These are phyloP conservation scores for Ceratocystiopsis minuta DNA, from an alignment of 2,329 filamentous ascomycete genomes.

Conservation along the genomic window DNA sequence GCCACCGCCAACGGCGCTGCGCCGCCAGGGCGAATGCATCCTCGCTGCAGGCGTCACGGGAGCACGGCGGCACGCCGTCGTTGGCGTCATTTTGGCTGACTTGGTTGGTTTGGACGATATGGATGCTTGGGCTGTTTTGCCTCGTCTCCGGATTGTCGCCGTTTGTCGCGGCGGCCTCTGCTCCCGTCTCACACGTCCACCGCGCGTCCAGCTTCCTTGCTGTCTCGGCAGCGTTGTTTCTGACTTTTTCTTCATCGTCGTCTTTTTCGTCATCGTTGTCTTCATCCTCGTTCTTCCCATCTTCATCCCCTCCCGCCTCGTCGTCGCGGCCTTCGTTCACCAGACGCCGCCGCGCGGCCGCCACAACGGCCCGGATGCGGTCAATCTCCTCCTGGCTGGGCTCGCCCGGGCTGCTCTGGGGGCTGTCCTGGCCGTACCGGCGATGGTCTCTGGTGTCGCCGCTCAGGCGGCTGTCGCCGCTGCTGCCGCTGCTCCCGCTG, in stretches of 20 bases:
- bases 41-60: not conserved
- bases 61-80: too few relatives aligned
- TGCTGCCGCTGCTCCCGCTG: not conserved
- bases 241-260: not conserved
- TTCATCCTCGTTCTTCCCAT: not conserved
- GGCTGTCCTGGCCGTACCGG: not conserved
- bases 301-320: not conserved
- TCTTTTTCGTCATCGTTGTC: not conserved
- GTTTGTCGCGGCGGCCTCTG: too few relatives aligned
- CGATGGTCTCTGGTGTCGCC: not conserved
- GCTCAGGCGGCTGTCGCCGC: not conserved
- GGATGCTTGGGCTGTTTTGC: not conserved
- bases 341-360: slow-evolving; percentile 2
- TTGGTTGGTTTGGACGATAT: not conserved
- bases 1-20: too few relatives aligned
- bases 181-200: too few relatives aligned
- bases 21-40: not conserved
- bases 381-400: slow-evolving; percentile 25
- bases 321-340: not conserved
- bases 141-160: too few relatives aligned
- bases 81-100: not conserved
- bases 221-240: too few relatives aligned
- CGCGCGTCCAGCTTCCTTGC: too few relatives aligned
- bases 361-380: slow-evolving; percentile 30
- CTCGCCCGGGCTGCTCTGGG: not conserved